phyloP scores from a whole-genome alignment of 2,329 filamentous ascomycete genomes.

The Nannizziopsis barbatae region DNA sequence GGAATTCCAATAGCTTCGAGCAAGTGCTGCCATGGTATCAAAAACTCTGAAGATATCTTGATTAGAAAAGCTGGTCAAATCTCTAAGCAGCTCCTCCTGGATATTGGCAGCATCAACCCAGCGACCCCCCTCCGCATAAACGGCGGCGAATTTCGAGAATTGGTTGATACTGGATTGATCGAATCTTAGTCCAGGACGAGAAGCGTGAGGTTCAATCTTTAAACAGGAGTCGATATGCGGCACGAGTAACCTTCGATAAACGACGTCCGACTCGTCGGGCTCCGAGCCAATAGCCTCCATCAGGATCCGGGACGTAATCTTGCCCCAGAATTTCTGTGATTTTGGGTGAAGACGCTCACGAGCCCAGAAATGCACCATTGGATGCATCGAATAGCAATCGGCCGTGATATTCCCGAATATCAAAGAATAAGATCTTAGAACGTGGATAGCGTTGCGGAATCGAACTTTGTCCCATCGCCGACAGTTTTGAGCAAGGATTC shows the following conservation, averaged over 20 bases:
- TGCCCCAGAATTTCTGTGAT: slow-evolving; percentile 10
- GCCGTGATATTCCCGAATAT: slow-evolving; percentile 19
- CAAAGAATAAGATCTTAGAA: slow-evolving; percentile 14
- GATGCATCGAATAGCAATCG: slow-evolving; percentile 22
- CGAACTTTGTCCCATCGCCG: slow-evolving; percentile 4
- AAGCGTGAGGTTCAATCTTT: neutral
- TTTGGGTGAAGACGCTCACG: slow-evolving; percentile 19
- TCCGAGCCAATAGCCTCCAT: slow-evolving; percentile 3
- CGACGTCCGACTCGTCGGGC: slow-evolving; percentile 3
- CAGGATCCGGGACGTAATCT: slow-evolving; percentile 11
- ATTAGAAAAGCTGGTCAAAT: slow-evolving; percentile 9
- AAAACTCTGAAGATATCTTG: slow-evolving; percentile 10
- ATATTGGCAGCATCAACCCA: slow-evolving; percentile 14
- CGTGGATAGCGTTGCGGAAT: slow-evolving; percentile 14
- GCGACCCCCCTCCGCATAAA: slow-evolving; percentile 17
- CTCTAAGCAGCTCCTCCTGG: slow-evolving; percentile 11
- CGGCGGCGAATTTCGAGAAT: slow-evolving; percentile 15
- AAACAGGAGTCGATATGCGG: slow-evolving; percentile 19
- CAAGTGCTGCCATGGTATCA: slow-evolving; percentile 12
- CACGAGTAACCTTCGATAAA: slow-evolving; percentile 19
- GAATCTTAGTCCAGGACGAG: neutral
- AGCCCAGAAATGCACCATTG: slow-evolving; percentile 27
- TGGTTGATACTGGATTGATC: neutral
- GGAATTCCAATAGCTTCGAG: slow-evolving; percentile 9
- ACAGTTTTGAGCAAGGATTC: neutral